These are phyloP conservation scores for Aspergillus ochraceoroseus DNA, from an alignment of 2,329 filamentous ascomycete species.

Conservation along the genomic window DNA sequence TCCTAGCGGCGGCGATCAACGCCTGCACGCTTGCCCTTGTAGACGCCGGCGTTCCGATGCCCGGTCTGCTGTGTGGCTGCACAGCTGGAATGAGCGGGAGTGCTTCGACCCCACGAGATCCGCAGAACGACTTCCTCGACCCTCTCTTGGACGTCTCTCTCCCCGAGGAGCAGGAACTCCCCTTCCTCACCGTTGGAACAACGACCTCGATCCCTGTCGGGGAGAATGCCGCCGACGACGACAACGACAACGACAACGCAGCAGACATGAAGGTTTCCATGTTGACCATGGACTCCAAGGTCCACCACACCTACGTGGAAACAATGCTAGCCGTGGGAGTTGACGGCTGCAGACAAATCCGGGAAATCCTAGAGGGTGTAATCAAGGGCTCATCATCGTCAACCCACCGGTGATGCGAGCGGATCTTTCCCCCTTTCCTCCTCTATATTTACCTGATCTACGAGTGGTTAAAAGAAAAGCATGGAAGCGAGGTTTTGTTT, in stretches of 20 bases:
- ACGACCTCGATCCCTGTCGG: conserved; percentile 37
- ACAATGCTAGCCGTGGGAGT: conserved; percentile 89
- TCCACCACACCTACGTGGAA: conserved; percentile 75
- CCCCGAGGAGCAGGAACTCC: conserved; percentile 65
- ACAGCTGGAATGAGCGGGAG: conserved; percentile 66
- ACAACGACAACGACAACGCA: too few species aligned
- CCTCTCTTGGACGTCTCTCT: conserved; percentile 44
- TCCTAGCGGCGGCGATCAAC: conserved; percentile 86
- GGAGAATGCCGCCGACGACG: conserved; percentile 55
- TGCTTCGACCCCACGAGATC: conserved; percentile 40
- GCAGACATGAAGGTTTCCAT: conserved; percentile 64
- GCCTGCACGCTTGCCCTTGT: conserved; percentile 86
- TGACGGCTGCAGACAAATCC: conserved; percentile 83
- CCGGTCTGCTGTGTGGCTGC: conserved; percentile 81
- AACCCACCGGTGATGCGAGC: conserved; percentile 12
- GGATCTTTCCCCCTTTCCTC: background rate
- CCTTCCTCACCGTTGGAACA: conserved; percentile 80
- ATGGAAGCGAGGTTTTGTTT: conserved; percentile 10
- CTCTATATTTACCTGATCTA: conserved; percentile 1
- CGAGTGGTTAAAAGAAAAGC: too few species aligned
- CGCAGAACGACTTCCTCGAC: conserved; percentile 41
- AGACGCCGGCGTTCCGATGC: conserved; percentile 93
- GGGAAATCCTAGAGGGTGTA: conserved; percentile 72
- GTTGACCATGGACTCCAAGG: conserved; percentile 78
- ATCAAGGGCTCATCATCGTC: conserved; percentile 52